Base-by-base conservation (phyloP, 2,329 filamentous ascomycete genomes). In the Cylindrodendrum hubeiense region DNA sequence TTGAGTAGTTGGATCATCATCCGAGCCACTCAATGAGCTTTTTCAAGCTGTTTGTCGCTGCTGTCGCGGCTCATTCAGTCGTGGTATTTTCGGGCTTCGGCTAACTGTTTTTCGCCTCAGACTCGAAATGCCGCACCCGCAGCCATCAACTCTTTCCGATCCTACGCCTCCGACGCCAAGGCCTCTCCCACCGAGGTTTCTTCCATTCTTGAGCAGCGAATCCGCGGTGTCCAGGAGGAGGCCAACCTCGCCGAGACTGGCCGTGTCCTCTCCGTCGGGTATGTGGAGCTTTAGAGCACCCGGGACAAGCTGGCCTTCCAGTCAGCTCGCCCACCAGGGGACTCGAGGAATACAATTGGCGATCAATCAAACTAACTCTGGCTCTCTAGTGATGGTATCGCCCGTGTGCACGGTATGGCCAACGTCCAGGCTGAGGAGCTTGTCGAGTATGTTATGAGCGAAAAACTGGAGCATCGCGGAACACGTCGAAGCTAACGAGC, bases 371-470 rank as follows among this genome's bases (percentile, higher is more conserved):
- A 66, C 79, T 82, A 69, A 81, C 75, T 37, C 12, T 65, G 59
- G 66, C 83, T 78, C 49, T 66, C 66, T 66, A 98, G 96, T 96
- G 96, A 99, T 88, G 96, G 96, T 97, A 99, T 99, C 82, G 96
- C 96, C 83, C 95, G 96, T 95, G 95, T 99, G 78, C 95, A 99
- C 86, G 96, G 96, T 83, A 95, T 99, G 94, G 93, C 90, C 93
- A 99, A 99, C 84, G 96, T 99, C 87, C 96, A 99, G 90, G 95
- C 96, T 79, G 96, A 99, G 88, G 96, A 99, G 90, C 93, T 99
- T 83, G 96, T 99, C 83, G 96, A 99, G 95, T 98, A 94, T 79
- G 94, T 92, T 70, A 66, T 74, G 58, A 65, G 49, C 61, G 61
- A 63, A 63, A 63, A 57, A 46, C 61, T 17, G 47, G 62, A 65